These are phyloP conservation scores for Ogataea minuta DNA, from an alignment of 805 yeast species.

Conservation along the genomic window DNA sequence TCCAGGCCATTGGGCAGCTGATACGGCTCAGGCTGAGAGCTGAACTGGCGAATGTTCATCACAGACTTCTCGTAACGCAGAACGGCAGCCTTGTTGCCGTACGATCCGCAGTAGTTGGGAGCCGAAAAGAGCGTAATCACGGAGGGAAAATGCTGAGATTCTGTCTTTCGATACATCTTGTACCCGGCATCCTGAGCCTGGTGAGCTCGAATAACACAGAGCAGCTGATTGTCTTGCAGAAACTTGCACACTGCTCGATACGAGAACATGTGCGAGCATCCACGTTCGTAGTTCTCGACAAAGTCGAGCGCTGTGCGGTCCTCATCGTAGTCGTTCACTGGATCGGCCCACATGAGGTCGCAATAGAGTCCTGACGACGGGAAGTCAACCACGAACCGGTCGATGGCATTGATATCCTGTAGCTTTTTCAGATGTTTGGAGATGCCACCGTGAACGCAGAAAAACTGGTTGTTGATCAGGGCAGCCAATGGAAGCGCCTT, in stretches of 20 bases:
- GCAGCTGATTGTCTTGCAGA: constrained; percentile 68
- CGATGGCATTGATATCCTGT: constrained; percentile 63
- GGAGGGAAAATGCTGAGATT: constrained; percentile 82
- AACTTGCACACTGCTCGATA: constrained; percentile 78
- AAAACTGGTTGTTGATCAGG: constrained; percentile 84
- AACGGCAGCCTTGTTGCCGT: constrained; percentile 92
- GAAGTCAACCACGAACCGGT: constrained; percentile 79
- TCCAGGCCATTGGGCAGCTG: constrained; percentile 98
- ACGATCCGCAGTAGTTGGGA: constrained; percentile 88
- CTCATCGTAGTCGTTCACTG: constrained; percentile 79
- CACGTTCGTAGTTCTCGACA: constrained; percentile 48
- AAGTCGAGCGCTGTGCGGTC: constrained; percentile 39
- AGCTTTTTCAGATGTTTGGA: constrained; percentile 76
- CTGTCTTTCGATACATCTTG: constrained; percentile 83
- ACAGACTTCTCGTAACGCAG: constrained; percentile 87
- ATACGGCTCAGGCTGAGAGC: constrained; percentile 87
- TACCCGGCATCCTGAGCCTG: constrained; percentile 98
- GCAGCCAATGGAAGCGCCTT: constrained; percentile 90
- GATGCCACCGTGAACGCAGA: constrained; percentile 94
- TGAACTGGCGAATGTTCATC: constrained; percentile 92
- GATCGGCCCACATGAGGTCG: constrained; percentile 95
- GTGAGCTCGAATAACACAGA: constrained; percentile 88
- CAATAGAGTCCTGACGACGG: constrained; percentile 92
- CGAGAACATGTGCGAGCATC: constrained; percentile 85
- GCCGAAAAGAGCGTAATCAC: constrained; percentile 90